Percentiles rank a stretch among this genome's conserved stretches.
phyloP scores from a whole-genome alignment of 441 rosid genomes.

The Hura crepitans region DNA sequence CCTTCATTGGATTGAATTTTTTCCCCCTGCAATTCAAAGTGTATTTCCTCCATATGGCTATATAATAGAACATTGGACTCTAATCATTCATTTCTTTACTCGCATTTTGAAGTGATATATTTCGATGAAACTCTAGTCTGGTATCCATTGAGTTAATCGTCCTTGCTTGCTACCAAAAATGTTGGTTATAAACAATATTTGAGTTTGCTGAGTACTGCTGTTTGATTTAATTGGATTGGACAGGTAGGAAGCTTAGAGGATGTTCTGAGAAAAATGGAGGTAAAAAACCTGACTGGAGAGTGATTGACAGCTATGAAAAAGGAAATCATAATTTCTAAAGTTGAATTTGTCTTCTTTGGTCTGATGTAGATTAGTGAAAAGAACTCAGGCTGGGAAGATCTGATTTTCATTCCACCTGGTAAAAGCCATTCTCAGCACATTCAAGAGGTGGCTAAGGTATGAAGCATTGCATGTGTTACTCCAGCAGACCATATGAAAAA shows the following conservation, averaged over 20 bases:
- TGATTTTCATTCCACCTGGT: slow-evolving; percentile 89
- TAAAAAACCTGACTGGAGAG: slow-evolving; percentile 20
- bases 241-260: slow-evolving; percentile 95
- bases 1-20: not conserved
- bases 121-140: not conserved
- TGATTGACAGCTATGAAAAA: not conserved
- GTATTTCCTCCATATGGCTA: not conserved
- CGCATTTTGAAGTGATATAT: not conserved
- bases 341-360: slow-evolving; percentile 13
- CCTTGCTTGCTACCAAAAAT: not conserved
- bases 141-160: not conserved
- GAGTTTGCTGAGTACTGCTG: not conserved
- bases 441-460: slow-evolving; percentile 49
- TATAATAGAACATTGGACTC: not conserved
- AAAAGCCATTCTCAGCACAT: slow-evolving; percentile 79
- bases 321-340: slow-evolving; percentile 18
- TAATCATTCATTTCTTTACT: not conserved
- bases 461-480: slow-evolving; percentile 22
- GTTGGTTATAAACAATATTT: not conserved
- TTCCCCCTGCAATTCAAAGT: not conserved
- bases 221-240: slow-evolving; percentile 23
- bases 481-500: slow-evolving; percentile 17
- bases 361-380: slow-evolving; percentile 58
- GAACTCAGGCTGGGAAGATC: slow-evolving; percentile 89
- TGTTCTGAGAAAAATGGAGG: slow-evolving; percentile 88